Base-by-base conservation (phyloP, 2,329 filamentous ascomycete genomes). In the Alternaria triticimaculans region DNA sequence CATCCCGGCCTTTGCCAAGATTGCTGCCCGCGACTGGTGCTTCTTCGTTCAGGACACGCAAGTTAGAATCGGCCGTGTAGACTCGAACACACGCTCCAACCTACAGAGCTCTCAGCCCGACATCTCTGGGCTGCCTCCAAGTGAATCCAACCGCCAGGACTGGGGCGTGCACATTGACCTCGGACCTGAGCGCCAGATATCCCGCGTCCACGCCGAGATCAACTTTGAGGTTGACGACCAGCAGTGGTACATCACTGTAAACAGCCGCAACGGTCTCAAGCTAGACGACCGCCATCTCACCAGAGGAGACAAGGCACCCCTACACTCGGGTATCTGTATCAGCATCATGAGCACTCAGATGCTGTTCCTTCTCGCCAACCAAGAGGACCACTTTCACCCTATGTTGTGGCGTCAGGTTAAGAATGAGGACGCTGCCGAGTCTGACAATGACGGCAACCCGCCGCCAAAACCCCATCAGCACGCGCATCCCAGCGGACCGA, bases 291-390 rank as follows among this genome's bases (percentile, higher is more conserved):
- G 83, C 55, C 84, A 87, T 20, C 82, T 96, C 60, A 92, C 91
- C 73, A 86, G 90, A 55, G 90, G 91, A 12, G 83, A 86, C 43
- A 86, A 88, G 37, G 87, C 88, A 33, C 83, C 88, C 28, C 86
- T 99, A 25, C 88, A 89, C 45, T 97, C 94, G 73, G 96, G 96
- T 62, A 90, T 95, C 77, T 93, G 98, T 46, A 90, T 99, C 62
- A 94, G 97, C 76, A 92, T 98, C 75, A 92, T 91, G 72, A 92
- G 92, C 57, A 92, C 96, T 1, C 95, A 99, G 83, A 99, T 99
- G 96, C 95, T 98, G 85, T 99, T 99, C 80, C 93, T 97, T 51
- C 88, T 97, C n/a, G 95, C 96, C 0, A 89, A 88, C 23, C 90
- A 92, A 60, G 87, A 88, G 23, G 85, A 94, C 25, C 85, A 87